Conservation (phyloP, 2,329 filamentous ascomycete genomes). For the Fonsecaea monophora region DNA sequence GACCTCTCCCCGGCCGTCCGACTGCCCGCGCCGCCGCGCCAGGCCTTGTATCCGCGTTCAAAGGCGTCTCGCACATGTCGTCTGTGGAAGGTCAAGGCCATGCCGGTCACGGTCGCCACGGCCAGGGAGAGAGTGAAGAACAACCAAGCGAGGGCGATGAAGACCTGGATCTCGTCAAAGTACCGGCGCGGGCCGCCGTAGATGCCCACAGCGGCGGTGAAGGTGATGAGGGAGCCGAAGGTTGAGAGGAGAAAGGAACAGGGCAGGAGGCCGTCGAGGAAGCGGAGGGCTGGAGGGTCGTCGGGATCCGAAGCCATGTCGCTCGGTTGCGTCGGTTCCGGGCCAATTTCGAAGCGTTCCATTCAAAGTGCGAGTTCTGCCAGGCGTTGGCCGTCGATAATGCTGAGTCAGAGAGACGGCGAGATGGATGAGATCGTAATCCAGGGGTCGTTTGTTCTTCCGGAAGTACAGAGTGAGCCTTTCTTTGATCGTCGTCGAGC, state of each 20-base stretch:
- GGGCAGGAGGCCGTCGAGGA: slow-evolving; percentile 33
- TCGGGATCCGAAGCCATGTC: slow-evolving; percentile 24
- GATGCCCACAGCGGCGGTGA: slow-evolving; percentile 31
- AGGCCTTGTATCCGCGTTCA: slow-evolving; percentile 32
- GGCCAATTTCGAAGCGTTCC: slow-evolving; percentile 29
- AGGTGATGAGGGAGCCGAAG: slow-evolving; percentile 35
- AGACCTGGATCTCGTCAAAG: slow-evolving; percentile 30
- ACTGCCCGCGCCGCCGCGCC: slow-evolving; percentile 32
- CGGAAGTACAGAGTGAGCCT: too few species aligned
- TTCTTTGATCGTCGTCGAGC: too few species aligned
- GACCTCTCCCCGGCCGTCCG: slow-evolving; percentile 31
- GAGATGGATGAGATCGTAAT: too few species aligned
- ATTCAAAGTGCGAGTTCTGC: slow-evolving; percentile 5
- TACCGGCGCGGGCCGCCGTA: slow-evolving; percentile 31
- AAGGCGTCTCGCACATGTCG: slow-evolving; percentile 35
- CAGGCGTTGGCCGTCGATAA: not conserved
- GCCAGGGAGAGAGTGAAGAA: slow-evolving; percentile 34
- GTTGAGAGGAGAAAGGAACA: slow-evolving; percentile 30
- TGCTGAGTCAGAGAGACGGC: too few species aligned
- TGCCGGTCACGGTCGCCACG: slow-evolving; percentile 26
- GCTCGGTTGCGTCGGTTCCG: too few species aligned
- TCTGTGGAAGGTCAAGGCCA: slow-evolving; percentile 32
- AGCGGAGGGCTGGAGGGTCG: slow-evolving; percentile 31
- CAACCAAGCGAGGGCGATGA: slow-evolving; percentile 34
- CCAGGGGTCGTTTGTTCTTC: too few species aligned